A percentile compares a stretch with the other conserved stretches of the same genome.
These are phyloP conservation scores for Arachnopeziza araneosa DNA, from an alignment of 2,329 filamentous ascomycete species.

Conservation along the genomic window DNA sequence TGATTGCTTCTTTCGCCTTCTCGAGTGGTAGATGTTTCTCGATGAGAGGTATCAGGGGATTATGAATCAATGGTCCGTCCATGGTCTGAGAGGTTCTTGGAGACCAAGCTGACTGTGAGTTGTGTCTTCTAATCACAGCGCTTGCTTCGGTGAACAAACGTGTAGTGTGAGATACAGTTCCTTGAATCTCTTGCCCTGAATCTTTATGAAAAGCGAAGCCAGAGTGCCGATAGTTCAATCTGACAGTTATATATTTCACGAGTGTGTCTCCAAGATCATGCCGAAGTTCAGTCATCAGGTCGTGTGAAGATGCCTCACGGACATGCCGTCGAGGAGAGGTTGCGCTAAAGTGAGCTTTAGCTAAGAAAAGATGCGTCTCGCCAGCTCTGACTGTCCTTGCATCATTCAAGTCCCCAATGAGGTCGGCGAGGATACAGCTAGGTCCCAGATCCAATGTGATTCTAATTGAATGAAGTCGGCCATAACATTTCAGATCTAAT, in stretches of 20 bases:
- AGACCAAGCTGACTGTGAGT: slow-evolving; percentile 47
- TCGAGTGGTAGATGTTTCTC: slow-evolving; percentile 21
- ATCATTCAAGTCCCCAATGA: slow-evolving; percentile 26
- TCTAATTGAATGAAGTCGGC: slow-evolving; percentile 25
- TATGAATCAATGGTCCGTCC: slow-evolving; percentile 23
- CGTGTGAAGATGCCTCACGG: slow-evolving; percentile 41
- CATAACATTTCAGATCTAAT: slow-evolving; percentile 18
- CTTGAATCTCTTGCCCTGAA: slow-evolving; percentile 15
- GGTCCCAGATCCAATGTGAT: slow-evolving; percentile 23
- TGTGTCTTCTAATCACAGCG: slow-evolving; percentile 45
- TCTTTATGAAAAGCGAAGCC: slow-evolving; percentile 36
- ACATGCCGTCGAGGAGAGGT: slow-evolving; percentile 21
- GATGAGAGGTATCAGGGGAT: slow-evolving; percentile 23
- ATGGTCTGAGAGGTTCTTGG: slow-evolving; percentile 34
- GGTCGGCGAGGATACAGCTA: slow-evolving; percentile 23
- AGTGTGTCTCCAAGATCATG: slow-evolving; percentile 45
- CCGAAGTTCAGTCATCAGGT: slow-evolving; percentile 54
- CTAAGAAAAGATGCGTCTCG: slow-evolving; percentile 28
- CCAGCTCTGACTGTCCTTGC: slow-evolving; percentile 18
- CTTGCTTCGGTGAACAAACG: slow-evolving; percentile 47
- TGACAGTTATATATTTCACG: slow-evolving; percentile 46
- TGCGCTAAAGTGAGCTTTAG: slow-evolving; percentile 22
- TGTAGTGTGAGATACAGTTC: slow-evolving; percentile 40
- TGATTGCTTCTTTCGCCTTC: slow-evolving; percentile 18
- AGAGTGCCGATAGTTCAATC: slow-evolving; percentile 51